Evolutionary conservation across 1,139 yeast genomes (phyloP), one percentile per base, ranked within the genome.

Genomic region (Blastobotrys raffinosifermentans): DNA sequence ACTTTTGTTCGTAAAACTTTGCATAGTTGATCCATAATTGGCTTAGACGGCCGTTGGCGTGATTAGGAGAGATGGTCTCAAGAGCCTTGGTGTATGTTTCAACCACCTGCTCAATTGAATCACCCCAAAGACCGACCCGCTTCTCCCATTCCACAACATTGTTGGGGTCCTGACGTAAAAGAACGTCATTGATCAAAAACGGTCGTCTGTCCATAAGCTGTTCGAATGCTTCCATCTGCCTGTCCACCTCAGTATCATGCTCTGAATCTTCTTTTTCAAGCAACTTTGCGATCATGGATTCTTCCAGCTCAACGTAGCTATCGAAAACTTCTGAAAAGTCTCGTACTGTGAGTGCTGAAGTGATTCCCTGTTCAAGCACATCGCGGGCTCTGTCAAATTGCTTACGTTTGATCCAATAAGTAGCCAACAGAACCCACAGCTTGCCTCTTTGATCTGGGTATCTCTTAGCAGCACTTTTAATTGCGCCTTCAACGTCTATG

Each of bases 1-100:
- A 62, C 34, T 69, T 64, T 1, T 64, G 59, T 35, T 80, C 76
- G 57, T 85, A 87, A 2, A 82, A 60, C 17, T 63, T 60, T 1
- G 94, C 83, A 57, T 84, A 87, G 9, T 67, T 62, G 8, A 73
- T 64, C 96, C 96, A 89, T 8, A 87, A 54, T 26, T 70, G 63
- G 13, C 55, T 55, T 26, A 51, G 44, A 34, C 56, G 54, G 4
- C 64, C 64, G 4, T 51, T 47, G 0, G 79, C 77, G 40, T 69
- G 70, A 16, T 71, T 61, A 0, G 94, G 91, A 45, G 80, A 74
- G 10, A 87, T 75, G 1, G 72, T 63, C n/a, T 73, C 66, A 15
- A 87, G 68, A 0, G 95, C 94, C 21, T 72, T 62, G 0, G 80
- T 78, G 55, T 72, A 84, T 0, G 85, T 72, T 27, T 70, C 66